Base-by-base conservation (phyloP, 2,329 filamentous ascomycete genomes). In the Scolecobasidium constrictum region DNA sequence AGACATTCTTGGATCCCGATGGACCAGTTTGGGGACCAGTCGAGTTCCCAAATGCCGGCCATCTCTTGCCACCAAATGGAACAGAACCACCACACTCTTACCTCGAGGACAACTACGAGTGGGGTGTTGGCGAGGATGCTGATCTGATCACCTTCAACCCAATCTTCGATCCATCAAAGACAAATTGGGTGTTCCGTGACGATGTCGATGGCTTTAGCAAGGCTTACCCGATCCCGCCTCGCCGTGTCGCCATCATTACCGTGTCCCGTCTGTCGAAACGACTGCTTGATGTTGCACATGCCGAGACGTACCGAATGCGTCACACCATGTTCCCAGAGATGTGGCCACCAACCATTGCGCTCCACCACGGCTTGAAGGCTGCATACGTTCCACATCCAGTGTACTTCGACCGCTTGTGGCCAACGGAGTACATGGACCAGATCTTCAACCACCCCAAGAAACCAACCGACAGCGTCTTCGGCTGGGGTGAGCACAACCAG, bases 371-470 rank as follows among this genome's bases (percentile, higher is more conserved):
- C 4, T 67, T 88, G 38, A 90, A 90, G 63, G 78, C 81, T 4
- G 80, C 86, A 3, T 85, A 81, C 53, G 82, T 78, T 9, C 84
- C 84, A 9, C 83, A 88, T 59, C 83, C 84, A 1, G 75, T 88
- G 37, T 88, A 79, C 59, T 84, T 86, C 53, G 83, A 90, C 59
- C 75, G 83, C 47, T 73, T 81, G 39, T 87, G 82, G 82, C 64
- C 67, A 15, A 55, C 68, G 13, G 60, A 63, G 42, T 57, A 61
- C 43, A 62, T 69, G 52, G 61, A 70, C 45, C 57, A 63, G 46
- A 61, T 64, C 18, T 69, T 69, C 61, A 72, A 72, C 54, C 62
- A 65, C 47, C 67, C 68, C 4, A 56, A 57, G 16, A 61, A 64
- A 45, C 59, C 61, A 3, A 62, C 59, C 31, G 65, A 67, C 48